phyloP scores from a whole-genome alignment of 345 rosid species.

The Combretum micranthum region DNA sequence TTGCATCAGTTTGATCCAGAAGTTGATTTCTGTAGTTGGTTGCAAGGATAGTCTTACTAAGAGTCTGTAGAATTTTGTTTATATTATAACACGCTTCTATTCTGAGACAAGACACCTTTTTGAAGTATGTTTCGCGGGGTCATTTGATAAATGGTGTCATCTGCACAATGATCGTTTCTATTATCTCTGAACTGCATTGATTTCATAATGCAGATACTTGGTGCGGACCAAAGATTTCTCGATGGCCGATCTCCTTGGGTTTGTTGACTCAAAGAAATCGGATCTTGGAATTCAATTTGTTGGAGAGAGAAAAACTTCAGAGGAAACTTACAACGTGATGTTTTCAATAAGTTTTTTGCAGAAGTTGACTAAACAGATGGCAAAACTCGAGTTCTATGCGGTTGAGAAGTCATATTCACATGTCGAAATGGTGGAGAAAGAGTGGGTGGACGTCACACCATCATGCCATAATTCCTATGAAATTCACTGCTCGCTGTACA shows the following conservation, averaged over 20 bases:
- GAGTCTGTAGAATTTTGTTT: too few species aligned
- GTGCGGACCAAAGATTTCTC: constrained; percentile 6
- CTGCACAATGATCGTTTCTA: too few species aligned
- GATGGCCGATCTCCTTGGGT: constrained; percentile 43
- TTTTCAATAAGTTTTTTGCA: constrained; percentile 41
- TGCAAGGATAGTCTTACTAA: too few species aligned
- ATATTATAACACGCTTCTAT: too few species aligned
- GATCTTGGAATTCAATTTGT: constrained; percentile 51
- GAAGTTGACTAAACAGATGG: constrained; percentile 27
- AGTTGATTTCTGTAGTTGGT: too few species aligned
- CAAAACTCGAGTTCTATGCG: constrained; percentile 41
- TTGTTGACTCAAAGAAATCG: constrained; percentile 28
- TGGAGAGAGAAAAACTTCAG: constrained; percentile 10
- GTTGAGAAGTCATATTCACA: constrained; percentile 29
- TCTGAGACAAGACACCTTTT: too few species aligned
- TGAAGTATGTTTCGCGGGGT: too few species aligned
- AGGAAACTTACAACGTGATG: constrained; percentile 33
- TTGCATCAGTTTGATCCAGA: too few species aligned
- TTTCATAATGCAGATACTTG: constrained; percentile 42
- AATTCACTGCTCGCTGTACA: constrained; percentile 44
- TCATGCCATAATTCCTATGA: constrained; percentile 53
- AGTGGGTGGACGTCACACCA: constrained; percentile 57
- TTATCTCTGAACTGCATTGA: too few species aligned
- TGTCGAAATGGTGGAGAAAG: constrained; percentile 49
- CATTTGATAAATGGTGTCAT: too few species aligned